Evolutionary conservation across 192 early-diverging fungal species (phyloP), one percentile per base, ranked within the genome.

Genomic region (Dissophora globulifera): DNA sequence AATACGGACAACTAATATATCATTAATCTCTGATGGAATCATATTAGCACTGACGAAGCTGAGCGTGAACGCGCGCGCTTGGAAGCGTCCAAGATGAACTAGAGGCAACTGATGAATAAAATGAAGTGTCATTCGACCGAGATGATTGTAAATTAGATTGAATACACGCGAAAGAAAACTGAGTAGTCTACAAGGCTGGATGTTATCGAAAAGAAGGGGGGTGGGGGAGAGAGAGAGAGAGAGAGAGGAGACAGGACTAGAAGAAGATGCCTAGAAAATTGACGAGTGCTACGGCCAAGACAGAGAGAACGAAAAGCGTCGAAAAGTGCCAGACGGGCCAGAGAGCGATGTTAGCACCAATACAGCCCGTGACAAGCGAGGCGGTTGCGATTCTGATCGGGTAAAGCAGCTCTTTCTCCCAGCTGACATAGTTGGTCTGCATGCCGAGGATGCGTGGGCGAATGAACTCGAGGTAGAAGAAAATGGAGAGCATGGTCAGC

Each of bases 81-180:
- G 60, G 69, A 74, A 16, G 61, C 46, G 7, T 74, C 69, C 48
- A 74, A 74, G 55, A 63, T 74, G 69, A 74, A 74, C 31, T 74
- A 74, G 29, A 62, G 29, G 16, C 27, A 51, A 41, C 15, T 16
- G 23, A n/a, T 46, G 23, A 40, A 54, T 29, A 54, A 38, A 38
- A 20, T n/a, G n/a, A n/a, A n/a, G n/a, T n/a, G n/a, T n/a, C n/a
- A n/a, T n/a, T n/a, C n/a, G n/a, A n/a, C 41, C 41, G n/a, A n/a
- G 41, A 42, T 11, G n/a, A 42, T 42, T 11, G 13, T n/a, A n/a
- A 42, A n/a, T 11, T 16, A n/a, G n/a, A 20, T 20, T 4, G 15
- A 1, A 10, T 20, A 49, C 47, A n/a, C 23, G 17, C 23, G n/a
- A n/a, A n/a, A n/a, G n/a, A n/a, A n/a, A n/a, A n/a, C n/a, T n/a